Conservation (phyloP, 305 asterid genomes). For the Solanum hybrid region DNA sequence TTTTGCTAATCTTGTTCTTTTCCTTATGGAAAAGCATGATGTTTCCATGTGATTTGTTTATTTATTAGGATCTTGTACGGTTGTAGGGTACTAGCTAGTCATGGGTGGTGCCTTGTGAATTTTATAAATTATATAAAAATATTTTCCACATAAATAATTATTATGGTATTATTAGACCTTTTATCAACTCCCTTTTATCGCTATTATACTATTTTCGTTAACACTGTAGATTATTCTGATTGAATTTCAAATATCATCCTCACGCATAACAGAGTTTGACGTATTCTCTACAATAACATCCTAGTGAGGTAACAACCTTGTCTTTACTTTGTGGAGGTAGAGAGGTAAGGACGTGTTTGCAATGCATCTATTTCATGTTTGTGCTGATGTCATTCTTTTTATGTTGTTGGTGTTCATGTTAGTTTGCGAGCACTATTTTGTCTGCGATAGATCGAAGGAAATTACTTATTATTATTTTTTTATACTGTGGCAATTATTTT, state of each 20-base stretch:
- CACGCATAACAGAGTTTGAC: background rate
- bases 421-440: background rate
- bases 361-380: background rate
- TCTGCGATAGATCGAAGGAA: background rate
- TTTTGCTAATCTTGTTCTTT: slow-evolving; percentile 5
- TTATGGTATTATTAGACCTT: background rate
- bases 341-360: background rate
- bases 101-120: background rate
- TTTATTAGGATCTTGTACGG: background rate
- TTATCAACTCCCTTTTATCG: background rate
- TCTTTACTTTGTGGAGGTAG: background rate
- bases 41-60: slow-evolving; percentile 6
- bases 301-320: too few relatives aligned
- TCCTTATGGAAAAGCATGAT: background rate
- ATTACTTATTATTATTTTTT: background rate
- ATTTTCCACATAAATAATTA: background rate
- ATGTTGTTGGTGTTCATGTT: background rate
- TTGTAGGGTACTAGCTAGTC: background rate
- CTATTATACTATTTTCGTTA: background rate
- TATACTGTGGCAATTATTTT: background rate
- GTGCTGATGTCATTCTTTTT: background rate
- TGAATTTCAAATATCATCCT: background rate
- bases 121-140: background rate
- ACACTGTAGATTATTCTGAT: background rate
- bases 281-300: background rate